phyloP scores from a whole-genome alignment of 2,329 filamentous ascomycete species.

The Chlorencoelia australis region DNA sequence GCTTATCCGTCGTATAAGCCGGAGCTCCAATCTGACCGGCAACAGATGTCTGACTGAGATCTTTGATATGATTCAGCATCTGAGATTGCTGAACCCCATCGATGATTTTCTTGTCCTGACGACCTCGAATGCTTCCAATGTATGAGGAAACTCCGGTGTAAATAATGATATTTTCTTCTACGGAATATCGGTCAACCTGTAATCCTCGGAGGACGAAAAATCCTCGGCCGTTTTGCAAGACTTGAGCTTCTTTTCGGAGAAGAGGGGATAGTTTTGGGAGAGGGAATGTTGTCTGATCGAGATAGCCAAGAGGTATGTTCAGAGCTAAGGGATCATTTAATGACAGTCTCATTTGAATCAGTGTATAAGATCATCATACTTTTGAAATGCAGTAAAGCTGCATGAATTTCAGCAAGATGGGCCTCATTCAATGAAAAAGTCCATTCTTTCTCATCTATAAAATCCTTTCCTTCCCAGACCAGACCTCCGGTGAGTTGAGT shows the following conservation, averaged over 20 bases:
- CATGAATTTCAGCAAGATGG: constrained; percentile 42
- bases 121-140: constrained; percentile 30
- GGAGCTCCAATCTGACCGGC: constrained; percentile 41
- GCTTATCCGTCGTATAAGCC: constrained; percentile 50
- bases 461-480: constrained; percentile 45
- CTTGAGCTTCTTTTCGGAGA: constrained; percentile 27
- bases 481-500: constrained; percentile 21
- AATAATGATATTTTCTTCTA: constrained; percentile 31
- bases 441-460: constrained; percentile 42
- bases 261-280: constrained; percentile 28
- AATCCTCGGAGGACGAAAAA: constrained; percentile 36
- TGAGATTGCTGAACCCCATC: constrained; percentile 40
- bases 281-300: constrained; percentile 36
- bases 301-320: constrained; percentile 28
- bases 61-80: constrained; percentile 51
- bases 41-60: constrained; percentile 35
- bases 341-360: background rate
- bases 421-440: constrained; percentile 37
- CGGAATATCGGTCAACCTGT: constrained; percentile 28
- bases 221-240: constrained; percentile 32
- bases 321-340: constrained; percentile 7
- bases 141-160: constrained; percentile 35
- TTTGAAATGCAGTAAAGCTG: constrained; percentile 31
- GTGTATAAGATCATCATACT: constrained; percentile 9
- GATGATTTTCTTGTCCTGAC: constrained; percentile 33